Conservation (phyloP, 1,139 yeast genomes). For the Fermentozyma sake region DNA sequence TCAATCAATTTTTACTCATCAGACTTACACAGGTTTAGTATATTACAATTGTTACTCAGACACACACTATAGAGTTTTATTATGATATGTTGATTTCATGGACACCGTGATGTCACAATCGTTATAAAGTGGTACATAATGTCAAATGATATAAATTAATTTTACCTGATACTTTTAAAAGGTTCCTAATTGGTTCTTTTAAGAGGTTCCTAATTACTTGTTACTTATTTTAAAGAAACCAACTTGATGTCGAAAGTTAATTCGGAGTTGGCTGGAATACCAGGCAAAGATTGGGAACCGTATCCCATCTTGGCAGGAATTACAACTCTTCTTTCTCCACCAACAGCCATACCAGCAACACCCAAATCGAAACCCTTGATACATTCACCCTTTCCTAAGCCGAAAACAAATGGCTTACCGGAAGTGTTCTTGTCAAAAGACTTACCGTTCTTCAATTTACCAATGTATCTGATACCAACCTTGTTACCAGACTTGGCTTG, state of each 20-base stretch:
- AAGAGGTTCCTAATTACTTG: no score
- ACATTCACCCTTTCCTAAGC: conserved; percentile 95
- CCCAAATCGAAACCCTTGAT: conserved; percentile 99
- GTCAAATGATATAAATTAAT: no score
- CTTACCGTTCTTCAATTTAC: conserved; percentile 93
- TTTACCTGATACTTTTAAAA: no score
- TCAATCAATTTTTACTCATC: no score
- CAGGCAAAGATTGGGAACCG: conserved; percentile 91
- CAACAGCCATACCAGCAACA: conserved; percentile 97
- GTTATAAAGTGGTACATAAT: no score
- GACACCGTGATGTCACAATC: no score
- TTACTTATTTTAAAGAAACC: conserved; percentile 71
- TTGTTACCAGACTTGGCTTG: conserved; percentile 84
- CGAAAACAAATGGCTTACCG: conserved; percentile 92
- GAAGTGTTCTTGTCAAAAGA: conserved; percentile 95
- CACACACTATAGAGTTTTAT: no score
- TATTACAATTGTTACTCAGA: no score
- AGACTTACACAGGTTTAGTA: no score
- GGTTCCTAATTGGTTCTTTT: no score
- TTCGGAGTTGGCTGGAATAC: conserved; percentile 95
- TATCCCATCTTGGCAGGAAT: conserved; percentile 96
- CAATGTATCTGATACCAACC: conserved; percentile 96
- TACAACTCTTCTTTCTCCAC: conserved; percentile 97
- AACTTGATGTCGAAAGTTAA: conserved; percentile 93
- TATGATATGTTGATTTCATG: no score